Base-by-base conservation (phyloP, 176 grass and related monocot genomes). In the Miscanthus lutarioriparius region DNA sequence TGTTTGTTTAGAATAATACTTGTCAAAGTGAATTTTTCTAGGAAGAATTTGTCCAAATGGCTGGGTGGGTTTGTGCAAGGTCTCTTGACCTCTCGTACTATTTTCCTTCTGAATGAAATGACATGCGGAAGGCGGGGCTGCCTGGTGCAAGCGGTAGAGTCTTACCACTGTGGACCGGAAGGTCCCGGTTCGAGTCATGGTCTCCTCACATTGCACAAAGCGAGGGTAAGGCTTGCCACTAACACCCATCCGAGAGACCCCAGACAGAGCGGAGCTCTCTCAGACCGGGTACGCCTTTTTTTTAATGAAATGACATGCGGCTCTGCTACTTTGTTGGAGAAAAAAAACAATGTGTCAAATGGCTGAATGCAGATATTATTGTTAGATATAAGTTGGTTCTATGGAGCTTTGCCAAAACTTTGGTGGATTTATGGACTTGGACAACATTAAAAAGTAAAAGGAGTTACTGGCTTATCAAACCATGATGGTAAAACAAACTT, bases 321-420 rank as follows among this genome's bases (percentile, higher is more conserved):
- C 20, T 56, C 20, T 59, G 53, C 48, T 59, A 59, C 54, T 23
- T 61, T 61, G 22, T 61, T 23, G 56, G 56, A 61, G 9, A 11
- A n/a, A 58, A n/a, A n/a, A 58, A 3, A 23, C 48, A 61, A 61
- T 25, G 56, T 61, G 56, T 26, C 58, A 83, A 71, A 79, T 7
- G 37, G 2, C 13, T 78, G 27, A 64, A 62, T 48, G 23, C 41
- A 88, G 7, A 78, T 72, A 28, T 62, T 78, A 14, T 73, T 79
- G 47, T 73, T 78, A 54, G 19, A 23, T 28, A 79, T 59, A 67
- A 78, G 37, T 58, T 64, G 22, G 58, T 58, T 49, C 7, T 80
- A 45, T 10, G 35, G 40, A 85, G 41, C 37, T 84, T 75, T 64
- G 20, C 67, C 48, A 59, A 68, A 79, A 79, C 12, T 25, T 67